Conservation (phyloP, 2,329 filamentous ascomycete genomes). For the Arthrobotrys sphaeroides region DNA sequence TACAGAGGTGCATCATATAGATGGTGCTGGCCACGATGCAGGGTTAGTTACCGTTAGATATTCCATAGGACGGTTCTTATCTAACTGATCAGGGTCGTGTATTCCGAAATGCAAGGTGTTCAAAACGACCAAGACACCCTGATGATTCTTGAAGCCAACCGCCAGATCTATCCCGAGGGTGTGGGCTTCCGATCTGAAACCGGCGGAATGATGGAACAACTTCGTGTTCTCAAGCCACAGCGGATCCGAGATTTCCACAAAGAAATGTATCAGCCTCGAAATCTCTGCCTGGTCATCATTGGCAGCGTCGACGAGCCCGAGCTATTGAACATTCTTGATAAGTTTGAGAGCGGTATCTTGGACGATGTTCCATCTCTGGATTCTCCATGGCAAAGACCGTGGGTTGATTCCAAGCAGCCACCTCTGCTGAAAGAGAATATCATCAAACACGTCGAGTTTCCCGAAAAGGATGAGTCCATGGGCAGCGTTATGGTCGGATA, state of each 20-base stretch:
- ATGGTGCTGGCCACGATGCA: slow-evolving; percentile 92
- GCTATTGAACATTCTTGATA: slow-evolving; percentile 80
- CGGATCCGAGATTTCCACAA: slow-evolving; percentile 93
- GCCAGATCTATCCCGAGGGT: slow-evolving; percentile 84
- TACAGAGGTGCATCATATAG: slow-evolving; percentile 95
- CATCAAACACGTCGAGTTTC: slow-evolving; percentile 85
- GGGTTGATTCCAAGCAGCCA: slow-evolving; percentile 86
- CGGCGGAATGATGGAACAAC: slow-evolving; percentile 93
- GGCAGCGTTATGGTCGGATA: slow-evolving; percentile 88
- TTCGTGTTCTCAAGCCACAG: slow-evolving; percentile 84
- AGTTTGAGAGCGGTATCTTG: slow-evolving; percentile 87
- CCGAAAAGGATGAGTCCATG: slow-evolving; percentile 93
- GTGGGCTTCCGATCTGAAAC: slow-evolving; percentile 97
- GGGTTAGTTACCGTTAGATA: slow-evolving; percentile 61
- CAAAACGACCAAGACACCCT: slow-evolving; percentile 85
- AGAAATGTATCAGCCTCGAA: slow-evolving; percentile 98
- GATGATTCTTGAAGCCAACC: slow-evolving; percentile 83
- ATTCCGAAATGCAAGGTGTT: slow-evolving; percentile 98
- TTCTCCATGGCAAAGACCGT: slow-evolving; percentile 81
- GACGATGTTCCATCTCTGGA: slow-evolving; percentile 80
- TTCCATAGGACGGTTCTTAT: background rate
- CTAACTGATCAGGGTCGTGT: slow-evolving; percentile 73
- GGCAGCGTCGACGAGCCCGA: slow-evolving; percentile 87
- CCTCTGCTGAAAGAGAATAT: slow-evolving; percentile 76
- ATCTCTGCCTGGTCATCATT: slow-evolving; percentile 89